A percentile compares a stretch with the other conserved stretches of the same genome.
Evolutionary conservation across 164 flowering plant genomes (phyloP).

Genomic region (Vitis rupestris): DNA sequence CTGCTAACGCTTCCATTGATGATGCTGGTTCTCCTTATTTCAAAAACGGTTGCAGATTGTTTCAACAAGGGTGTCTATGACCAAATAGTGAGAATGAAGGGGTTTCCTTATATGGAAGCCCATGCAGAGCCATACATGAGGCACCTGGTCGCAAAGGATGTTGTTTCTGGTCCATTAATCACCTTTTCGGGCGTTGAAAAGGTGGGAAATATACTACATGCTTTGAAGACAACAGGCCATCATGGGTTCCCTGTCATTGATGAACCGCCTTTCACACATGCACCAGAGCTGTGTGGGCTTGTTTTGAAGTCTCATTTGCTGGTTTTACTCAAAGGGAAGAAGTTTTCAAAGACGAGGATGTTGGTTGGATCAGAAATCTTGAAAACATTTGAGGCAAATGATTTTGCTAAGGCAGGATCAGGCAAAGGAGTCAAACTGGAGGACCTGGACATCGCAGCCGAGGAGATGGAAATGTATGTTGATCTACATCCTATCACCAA

Average conservation of each 20-base stretch:
- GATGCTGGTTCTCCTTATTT: constrained; percentile 91
- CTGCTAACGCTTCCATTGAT: constrained; percentile 81
- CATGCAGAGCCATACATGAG: constrained; percentile 97
- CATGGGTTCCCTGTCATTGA: constrained; percentile 93
- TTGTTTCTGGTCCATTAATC: constrained; percentile 75
- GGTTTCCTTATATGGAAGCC: constrained; percentile 84
- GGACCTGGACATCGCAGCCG: constrained; percentile 60
- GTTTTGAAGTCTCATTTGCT: constrained; percentile 85
- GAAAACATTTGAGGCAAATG: constrained; percentile 58
- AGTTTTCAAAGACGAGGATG: constrained; percentile 45
- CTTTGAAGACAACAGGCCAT: constrained; percentile 55
- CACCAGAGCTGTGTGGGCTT: constrained; percentile 76
- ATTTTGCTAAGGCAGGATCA: constrained; percentile 86
- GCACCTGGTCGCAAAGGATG: constrained; percentile 75
- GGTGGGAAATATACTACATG: constrained; percentile 61
- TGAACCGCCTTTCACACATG: constrained; percentile 75
- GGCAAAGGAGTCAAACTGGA: constrained; percentile 83
- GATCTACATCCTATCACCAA: constrained; percentile 95
- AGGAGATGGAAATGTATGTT: constrained; percentile 92
- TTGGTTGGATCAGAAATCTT: constrained; percentile 34
- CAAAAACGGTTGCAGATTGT: constrained; percentile 86
- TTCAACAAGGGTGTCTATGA: constrained; percentile 93
- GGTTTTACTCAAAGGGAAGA: constrained; percentile 69
- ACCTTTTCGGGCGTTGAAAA: constrained; percentile 76
- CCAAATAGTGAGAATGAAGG: constrained; percentile 85